Base-by-base conservation (phyloP, 257 asterid genomes). In the Lantana camara region DNA sequence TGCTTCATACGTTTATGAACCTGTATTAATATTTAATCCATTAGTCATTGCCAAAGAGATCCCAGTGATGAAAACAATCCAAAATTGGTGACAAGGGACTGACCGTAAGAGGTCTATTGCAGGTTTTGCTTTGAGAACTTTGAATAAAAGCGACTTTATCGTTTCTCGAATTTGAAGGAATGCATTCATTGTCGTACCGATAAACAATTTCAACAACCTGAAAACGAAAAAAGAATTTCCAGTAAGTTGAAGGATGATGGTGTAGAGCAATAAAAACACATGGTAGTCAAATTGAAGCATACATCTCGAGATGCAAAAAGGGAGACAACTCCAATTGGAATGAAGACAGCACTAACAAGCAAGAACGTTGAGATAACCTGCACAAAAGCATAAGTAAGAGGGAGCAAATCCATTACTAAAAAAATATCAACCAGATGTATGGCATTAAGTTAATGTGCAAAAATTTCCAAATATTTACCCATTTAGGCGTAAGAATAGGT, bases 401-500 rank as follows among this genome's bases (percentile, higher is more conserved):
- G 42, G 42, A 71, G 55, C 50, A 46, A 48, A 27, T 45, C 27
- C 60, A 62, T 58, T 23, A 66, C 70, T n/a, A 58, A 40, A 49
- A 24, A 34, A 37, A 34, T 11, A 32, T 6, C 14, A 16, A 15
- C 57, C 9, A 22, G 41, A 62, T 24, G 60, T 14, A 48, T 8
- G 17, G 29, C 10, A 42, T 37, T n/a, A 63, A 7, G 47, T 37
- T 1, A 55, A 50, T 55, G 30, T 27, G 24, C 57, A 47, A 50
- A 57, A 12, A 55, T 14, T 51, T n/a, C n/a, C 54, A 58, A 51
- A 21, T 30, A 30, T 38, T 64, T 73, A 92, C 98, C 99, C 99
- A 94, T 84, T 83, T 84, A 29, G 99, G 99, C 45, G 99, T 90
- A 50, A 94, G 83, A 66, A 94, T 90, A 23, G 99, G 98, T 66